Evolutionary conservation across 495 filamentous ascomycete genomes (phyloP).

Genomic region (Trichoderma orchidacearum): DNA sequence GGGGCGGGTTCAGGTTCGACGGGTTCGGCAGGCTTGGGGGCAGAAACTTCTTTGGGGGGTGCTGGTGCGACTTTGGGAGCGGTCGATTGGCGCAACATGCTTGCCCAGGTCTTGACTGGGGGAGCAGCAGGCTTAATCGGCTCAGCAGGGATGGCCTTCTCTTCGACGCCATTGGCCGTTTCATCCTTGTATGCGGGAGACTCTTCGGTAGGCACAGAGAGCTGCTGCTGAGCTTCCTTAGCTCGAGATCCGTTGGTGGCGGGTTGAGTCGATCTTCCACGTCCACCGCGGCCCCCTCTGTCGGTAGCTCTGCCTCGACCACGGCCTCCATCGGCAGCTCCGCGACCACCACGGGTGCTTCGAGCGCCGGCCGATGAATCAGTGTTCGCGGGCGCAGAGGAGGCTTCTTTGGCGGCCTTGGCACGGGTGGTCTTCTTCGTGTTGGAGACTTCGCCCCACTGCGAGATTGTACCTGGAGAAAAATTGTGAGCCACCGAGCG

Average conservation of each 20-base stretch:
- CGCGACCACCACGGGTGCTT: conserved; percentile 47
- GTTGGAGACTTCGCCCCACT: conserved; percentile 95
- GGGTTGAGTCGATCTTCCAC: conserved; percentile 37
- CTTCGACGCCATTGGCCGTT: neutral
- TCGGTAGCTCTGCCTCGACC: conserved; percentile 61
- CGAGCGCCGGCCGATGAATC: conserved; percentile 16
- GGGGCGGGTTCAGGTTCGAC: conserved; percentile 23
- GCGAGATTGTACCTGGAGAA: conserved; percentile 62
- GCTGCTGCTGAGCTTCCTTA: conserved; percentile 28
- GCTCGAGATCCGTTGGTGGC: conserved; percentile 33
- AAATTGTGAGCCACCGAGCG: conserved; percentile 11
- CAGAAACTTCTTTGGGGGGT: conserved; percentile 23
- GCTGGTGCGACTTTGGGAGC: conserved; percentile 22
- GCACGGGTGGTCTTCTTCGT: conserved; percentile 70
- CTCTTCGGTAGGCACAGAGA: conserved; percentile 36
- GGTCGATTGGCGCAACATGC: conserved; percentile 36
- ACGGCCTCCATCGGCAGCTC: conserved; percentile 50
- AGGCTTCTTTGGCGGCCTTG: conserved; percentile 65
- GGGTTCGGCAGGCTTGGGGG: conserved; percentile 23
- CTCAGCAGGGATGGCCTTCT: neutral
- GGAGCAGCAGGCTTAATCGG: conserved; percentile 19
- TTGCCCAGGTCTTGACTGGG: conserved; percentile 41
- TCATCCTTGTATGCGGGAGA: conserved; percentile 20
- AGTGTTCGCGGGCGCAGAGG: conserved; percentile 38
- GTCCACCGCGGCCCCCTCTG: conserved; percentile 58